phyloP scores from a whole-genome alignment of 768 basidiomycete species.

The Phaeotremella skinneri region DNA sequence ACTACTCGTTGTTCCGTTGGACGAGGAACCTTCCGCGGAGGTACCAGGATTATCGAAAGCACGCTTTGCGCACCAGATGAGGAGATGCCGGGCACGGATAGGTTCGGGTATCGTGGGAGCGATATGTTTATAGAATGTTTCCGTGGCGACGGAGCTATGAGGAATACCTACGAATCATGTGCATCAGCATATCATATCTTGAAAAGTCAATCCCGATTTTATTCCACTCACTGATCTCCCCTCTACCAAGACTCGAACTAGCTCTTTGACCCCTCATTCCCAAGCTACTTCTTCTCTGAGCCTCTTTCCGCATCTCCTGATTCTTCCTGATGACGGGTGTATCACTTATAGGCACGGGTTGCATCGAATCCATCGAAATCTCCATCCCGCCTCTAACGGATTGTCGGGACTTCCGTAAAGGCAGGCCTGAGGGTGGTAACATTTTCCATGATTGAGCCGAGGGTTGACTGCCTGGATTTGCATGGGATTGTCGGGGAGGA shows the following conservation, averaged over 20 bases:
- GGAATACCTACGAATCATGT: constrained; percentile 36
- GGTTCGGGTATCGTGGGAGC: constrained; percentile 42
- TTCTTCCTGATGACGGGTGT: constrained; percentile 49
- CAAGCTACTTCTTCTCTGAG: constrained; percentile 40
- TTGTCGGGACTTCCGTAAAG: constrained; percentile 33
- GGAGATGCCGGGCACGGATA: constrained; percentile 43
- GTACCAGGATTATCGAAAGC: constrained; percentile 24
- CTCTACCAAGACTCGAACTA: constrained; percentile 44
- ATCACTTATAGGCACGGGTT: constrained; percentile 45
- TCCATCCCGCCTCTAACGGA: constrained; percentile 27
- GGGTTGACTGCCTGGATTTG: constrained; percentile 2
- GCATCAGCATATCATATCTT: neutral
- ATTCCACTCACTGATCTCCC: constrained; percentile 46
- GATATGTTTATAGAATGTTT: constrained; percentile 46
- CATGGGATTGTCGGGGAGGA: constrained; percentile 22
- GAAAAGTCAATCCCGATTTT: neutral
- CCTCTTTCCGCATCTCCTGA: constrained; percentile 40
- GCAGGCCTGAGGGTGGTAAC: constrained; percentile 28
- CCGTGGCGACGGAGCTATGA: constrained; percentile 37
- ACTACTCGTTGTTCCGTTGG: constrained; percentile 21
- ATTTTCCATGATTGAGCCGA: constrained; percentile 17
- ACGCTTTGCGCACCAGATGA: constrained; percentile 46
- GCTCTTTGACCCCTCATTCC: constrained; percentile 44
- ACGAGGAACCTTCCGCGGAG: neutral
- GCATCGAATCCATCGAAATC: constrained; percentile 30